Base-by-base conservation (phyloP, 2,329 filamentous ascomycete species). In the Fusarium xylarioides region DNA sequence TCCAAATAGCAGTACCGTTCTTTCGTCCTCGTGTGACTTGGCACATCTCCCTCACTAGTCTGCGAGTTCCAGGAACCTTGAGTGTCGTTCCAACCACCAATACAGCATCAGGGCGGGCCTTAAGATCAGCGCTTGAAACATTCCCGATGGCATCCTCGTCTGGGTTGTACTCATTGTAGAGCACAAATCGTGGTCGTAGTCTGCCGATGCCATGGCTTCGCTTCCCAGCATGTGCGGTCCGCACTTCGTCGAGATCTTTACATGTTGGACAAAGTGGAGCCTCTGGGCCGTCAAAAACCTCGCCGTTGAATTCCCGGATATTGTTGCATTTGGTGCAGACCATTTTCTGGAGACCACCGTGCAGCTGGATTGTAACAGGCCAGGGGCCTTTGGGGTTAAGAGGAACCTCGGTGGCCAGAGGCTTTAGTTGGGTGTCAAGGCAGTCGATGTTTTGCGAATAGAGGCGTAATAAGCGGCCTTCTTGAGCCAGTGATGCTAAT, bases 371-470 rank as follows among this genome's bases (percentile, higher is more conserved):
- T 2, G 96, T 97, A 74, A 91, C 91, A 6, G 96, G 96, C 96
- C 96, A 99, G 21, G 95, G 95, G 1, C 91, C 95, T 80, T 96
- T 97, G 73, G 89, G 74, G 69, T 91, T 92, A 18, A 99, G 86
- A 2, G 96, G 96, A 4, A 97, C 91, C 57, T 89, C 88, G 1
- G 96, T 98, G 32, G 89, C 87, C 14, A 99, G 85, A 6, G 95
- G 95, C 52, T 90, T 85, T 81, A 99, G 88, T 12, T 91, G 89
- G 1, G 94, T 96, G 77, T 99, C 96, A 74, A 99, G 93, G 66
- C 95, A 94, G 83, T 99, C 96, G 38, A 99, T 95, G 76, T 99
- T 99, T 80, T 99, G 96, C 6, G 94, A 95, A 82, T 99, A 99
- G 11, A 99, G 88, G 47, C 96, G 93, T 79, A 98, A 86, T 30